Evolutionary conservation across 176 grass and related monocot species (phyloP), one percentile per base, ranked within the genome.

Genomic region (Oryza meridionalis): DNA sequence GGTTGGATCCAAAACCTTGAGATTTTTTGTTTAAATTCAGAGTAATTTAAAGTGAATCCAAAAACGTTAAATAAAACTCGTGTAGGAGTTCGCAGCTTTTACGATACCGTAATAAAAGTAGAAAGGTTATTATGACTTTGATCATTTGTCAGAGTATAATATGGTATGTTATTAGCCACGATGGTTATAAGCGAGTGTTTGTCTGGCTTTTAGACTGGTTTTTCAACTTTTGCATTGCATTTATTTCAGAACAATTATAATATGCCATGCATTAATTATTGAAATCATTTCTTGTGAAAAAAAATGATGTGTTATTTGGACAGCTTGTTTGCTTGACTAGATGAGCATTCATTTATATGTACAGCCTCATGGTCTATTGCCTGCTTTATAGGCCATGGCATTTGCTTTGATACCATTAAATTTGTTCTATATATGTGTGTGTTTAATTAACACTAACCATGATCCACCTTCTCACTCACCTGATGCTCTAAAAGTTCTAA

Each of bases 341-440:
- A 29, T 21, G 55, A 37, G 6, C 21, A 12, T 67, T 80, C 1
- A 53, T 66, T 67, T 43, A 43, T 43, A 40, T 51, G 12, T 37
- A 67, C 29, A 29, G 4, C 11, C 12, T 40, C 11, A 0, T 16
- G 22, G 68, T 78, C 59, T 37, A 51, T 88, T 70, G 45, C 81
- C 16, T 79, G 43, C 22, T 77, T 49, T 0, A 67, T 17, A 79
- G 19, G 76, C 35, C 25, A 84, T n/a, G 81, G 59, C 59, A 47
- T 79, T 37, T 2, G 0, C 33, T 37, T 19, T 47, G 16, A 72
- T 10, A 16, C 17, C 16, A n/a, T 7, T 53, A 31, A 50, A 3
- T 72, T 53, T 40, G 4, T 4, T 37, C 1, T 27, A 17, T 24
- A 73, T 29, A 6, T 46, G 1, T 76, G 17, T 15, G 35, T 24